Evolutionary conservation across 768 basidiomycete genomes (phyloP).

Genomic region (Tylopilus cervinicoccineus): DNA sequence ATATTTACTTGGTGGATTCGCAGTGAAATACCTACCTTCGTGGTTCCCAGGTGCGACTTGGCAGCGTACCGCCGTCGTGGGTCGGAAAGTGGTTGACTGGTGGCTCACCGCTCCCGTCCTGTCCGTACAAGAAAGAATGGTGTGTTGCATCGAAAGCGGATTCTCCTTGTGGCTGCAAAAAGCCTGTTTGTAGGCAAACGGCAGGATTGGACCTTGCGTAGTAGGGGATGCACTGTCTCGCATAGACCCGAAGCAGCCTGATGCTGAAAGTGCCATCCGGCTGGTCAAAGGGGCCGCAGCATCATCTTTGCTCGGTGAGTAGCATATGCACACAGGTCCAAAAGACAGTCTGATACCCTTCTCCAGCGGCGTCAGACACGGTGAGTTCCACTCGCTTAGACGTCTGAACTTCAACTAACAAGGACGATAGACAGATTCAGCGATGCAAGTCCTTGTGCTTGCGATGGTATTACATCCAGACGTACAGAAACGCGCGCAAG

Average conservation of each 20-base stretch:
- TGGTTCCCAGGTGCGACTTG: conserved; percentile 7
- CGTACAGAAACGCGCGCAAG: conserved; percentile 6
- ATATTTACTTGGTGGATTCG: neutral
- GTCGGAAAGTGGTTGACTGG: conserved; percentile 4
- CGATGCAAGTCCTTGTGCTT: neutral
- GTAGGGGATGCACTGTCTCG: conserved; percentile 3
- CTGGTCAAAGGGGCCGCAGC: conserved; percentile 5
- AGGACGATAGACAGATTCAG: conserved; percentile 5
- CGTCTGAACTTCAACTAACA: neutral
- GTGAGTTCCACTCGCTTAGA: neutral
- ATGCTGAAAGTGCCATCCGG: neutral
- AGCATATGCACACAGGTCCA: neutral
- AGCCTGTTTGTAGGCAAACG: neutral
- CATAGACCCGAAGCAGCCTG: neutral
- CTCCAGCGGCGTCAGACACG: conserved; percentile 7
- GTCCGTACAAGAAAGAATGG: neutral
- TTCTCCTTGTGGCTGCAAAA: neutral
- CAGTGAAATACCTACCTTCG: conserved; percentile 6
- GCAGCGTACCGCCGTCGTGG: neutral
- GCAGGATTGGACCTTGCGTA: conserved; percentile 1
- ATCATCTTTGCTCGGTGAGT: conserved; percentile 5
- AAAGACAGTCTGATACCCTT: neutral
- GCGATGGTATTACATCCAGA: conserved; percentile 8
- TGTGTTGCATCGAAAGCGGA: neutral
- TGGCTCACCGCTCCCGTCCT: neutral